Evolutionary conservation across 805 yeast genomes (phyloP).

Genomic region (Candida schatavii): DNA sequence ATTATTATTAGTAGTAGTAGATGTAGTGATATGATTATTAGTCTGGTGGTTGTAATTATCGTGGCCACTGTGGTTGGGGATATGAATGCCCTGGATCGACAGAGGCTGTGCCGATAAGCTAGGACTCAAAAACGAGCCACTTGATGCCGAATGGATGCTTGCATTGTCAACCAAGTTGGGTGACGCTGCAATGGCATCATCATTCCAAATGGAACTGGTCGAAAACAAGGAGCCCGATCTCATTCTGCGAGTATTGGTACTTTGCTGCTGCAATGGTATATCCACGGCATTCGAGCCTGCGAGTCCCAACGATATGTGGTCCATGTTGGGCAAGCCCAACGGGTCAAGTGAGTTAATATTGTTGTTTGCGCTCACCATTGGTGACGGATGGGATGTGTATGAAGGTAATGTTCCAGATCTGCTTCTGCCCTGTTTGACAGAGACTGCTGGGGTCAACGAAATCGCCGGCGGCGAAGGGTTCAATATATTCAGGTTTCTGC

Average conservation of each 20-base stretch:
- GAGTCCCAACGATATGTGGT: constrained; percentile 17
- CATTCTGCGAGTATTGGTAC: constrained; percentile 36
- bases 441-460: constrained; percentile 28
- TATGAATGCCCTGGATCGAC: constrained; percentile 5
- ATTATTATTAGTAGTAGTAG: constrained; percentile 7
- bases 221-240: constrained; percentile 57
- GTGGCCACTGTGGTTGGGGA: constrained; percentile 1
- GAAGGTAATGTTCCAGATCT: constrained; percentile 83
- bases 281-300: constrained; percentile 18
- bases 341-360: constrained; percentile 6
- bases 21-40: constrained; percentile 10
- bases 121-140: constrained; percentile 14
- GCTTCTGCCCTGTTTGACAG: constrained; percentile 52
- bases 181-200: constrained; percentile 27
- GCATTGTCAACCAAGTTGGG: constrained; percentile 15
- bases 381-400: constrained; percentile 6
- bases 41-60: constrained; percentile 7
- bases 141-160: constrained; percentile 14
- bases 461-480: constrained; percentile 30
- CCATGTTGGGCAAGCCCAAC: constrained; percentile 13
- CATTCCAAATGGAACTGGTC: constrained; percentile 58
- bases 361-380: constrained; percentile 10
- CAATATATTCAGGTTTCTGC: constrained; percentile 5
- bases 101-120: constrained; percentile 10
- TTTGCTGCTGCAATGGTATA: constrained; percentile 14